phyloP scores from a whole-genome alignment of 345 rosid genomes.

The Alliaria petiolata region DNA sequence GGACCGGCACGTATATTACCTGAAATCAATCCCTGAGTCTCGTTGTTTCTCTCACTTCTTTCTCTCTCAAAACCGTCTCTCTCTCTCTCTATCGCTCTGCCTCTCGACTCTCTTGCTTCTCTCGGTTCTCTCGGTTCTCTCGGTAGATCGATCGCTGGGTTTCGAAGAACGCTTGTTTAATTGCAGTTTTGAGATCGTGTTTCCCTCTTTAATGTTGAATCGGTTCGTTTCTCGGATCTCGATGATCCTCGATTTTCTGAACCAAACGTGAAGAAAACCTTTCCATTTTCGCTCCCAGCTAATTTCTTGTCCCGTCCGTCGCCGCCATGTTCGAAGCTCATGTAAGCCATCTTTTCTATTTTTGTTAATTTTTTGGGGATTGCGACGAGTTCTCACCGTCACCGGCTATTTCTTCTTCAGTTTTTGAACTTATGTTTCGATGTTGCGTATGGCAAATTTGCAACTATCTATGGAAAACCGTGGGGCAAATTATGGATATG shows the following conservation, averaged over 20 bases:
- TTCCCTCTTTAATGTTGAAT: conserved; percentile 12
- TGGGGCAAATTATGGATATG: background rate
- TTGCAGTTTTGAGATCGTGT: conserved; percentile 21
- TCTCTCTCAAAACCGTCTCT: conserved; percentile 40
- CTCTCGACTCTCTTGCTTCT: conserved; percentile 14
- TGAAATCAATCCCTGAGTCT: conserved; percentile 8
- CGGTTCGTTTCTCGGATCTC: conserved; percentile 34
- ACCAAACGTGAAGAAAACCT: conserved; percentile 22
- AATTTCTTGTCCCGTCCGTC: conserved; percentile 21
- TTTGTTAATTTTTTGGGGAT: conserved; percentile 7
- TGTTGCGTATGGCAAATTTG: background rate
- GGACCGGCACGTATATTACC: conserved; percentile 38
- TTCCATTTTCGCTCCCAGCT: conserved; percentile 9
- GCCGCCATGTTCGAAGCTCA: conserved; percentile 90
- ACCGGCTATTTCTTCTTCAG: background rate
- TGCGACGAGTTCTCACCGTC: background rate
- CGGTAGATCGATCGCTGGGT: conserved; percentile 10
- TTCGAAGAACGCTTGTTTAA: conserved; percentile 15
- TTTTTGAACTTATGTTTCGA: background rate
- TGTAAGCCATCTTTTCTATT: conserved; percentile 39
- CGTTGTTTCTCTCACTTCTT: background rate
- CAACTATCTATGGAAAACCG: background rate
- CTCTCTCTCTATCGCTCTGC: conserved; percentile 12
- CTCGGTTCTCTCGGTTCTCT: background rate
- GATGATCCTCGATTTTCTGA: conserved; percentile 35